Conservation (phyloP, 2,329 filamentous ascomycete species). For the Akanthomyces muscarius region DNA sequence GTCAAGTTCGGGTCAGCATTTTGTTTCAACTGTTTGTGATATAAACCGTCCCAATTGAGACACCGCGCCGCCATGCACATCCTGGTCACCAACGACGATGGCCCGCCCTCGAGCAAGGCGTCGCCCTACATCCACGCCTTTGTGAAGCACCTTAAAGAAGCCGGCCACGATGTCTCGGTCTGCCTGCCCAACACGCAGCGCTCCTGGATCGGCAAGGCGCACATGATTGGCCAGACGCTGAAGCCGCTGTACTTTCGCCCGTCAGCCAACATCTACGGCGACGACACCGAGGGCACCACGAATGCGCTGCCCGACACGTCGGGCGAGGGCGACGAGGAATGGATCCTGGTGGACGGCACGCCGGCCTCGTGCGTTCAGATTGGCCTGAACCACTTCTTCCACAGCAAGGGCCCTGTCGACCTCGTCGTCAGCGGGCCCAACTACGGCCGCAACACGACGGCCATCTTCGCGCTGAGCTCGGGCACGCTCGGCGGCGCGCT, state of each 20-base stretch:
- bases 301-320: conserved; percentile 54
- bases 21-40: not conserved
- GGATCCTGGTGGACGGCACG: conserved; percentile 77
- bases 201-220: conserved; percentile 98
- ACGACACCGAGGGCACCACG: conserved; percentile 57
- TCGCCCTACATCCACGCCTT: conserved; percentile 78
- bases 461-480: conserved; percentile 72
- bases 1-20: not conserved
- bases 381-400: conserved; percentile 74
- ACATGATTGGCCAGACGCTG: conserved; percentile 86
- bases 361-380: conserved; percentile 80
- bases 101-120: conserved; percentile 71
- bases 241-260: conserved; percentile 80
- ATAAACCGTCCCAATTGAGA: not conserved
- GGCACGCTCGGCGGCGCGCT: conserved; percentile 75
- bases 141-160: conserved; percentile 63
- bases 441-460: conserved; percentile 78
- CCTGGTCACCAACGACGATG: conserved; percentile 73
- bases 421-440: conserved; percentile 77
- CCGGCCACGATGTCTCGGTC: conserved; percentile 85
- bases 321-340: conserved; percentile 61
- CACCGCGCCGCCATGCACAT: conserved; percentile 51
- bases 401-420: conserved; percentile 67
- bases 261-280: conserved; percentile 37
- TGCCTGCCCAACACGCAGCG: conserved; percentile 87